Base-by-base conservation (phyloP, 352 stramenopile genomes). In the Blastocystis sp. region DNA sequence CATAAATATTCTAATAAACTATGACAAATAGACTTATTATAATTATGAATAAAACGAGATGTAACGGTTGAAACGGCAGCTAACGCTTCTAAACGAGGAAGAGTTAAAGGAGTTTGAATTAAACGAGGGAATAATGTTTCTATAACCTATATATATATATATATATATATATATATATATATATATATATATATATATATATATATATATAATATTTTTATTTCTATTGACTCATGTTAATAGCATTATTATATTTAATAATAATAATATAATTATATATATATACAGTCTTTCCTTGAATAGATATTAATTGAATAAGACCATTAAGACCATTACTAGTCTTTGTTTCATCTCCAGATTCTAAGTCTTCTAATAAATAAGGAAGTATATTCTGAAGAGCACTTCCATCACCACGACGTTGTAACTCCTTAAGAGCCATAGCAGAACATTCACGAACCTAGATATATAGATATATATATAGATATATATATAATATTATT, bases 351-450 rank as follows among this genome's bases (percentile, higher is more conserved):
- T 72, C 74, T 18, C 72, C 75, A 42, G 71, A 71, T 40, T 92
- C 80, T 55, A 98, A 82, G 30, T 80, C 76, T 18, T 86, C 77
- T 28, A 99, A 78, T 64, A 99, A 70, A 43, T 79, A 79, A 7
- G 91, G 92, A 19, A 99, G 78, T 48, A 95, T 91, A 59, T 94
- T 83, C 35, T 98, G 87, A 34, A 97, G 83, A 21, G 88, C 88
- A 35, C 79, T 75, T 67, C 81, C 86, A 27, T 89, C 91, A 27
- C 97, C 90, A 42, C 82, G 75, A 44, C 78, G 77, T 68, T 98
- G 87, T 4, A 99, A 78, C 35, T 82, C 88, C 66, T 94, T 81
- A 56, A 99, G 98, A 24, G 89, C 91, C 52, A 86, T 78, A 0
- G 86, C 88, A 27, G 88, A 89, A 47, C 92, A 92, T 43, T 75